phyloP scores from a whole-genome alignment of 352 stramenopile genomes.

The Phytophthora fragariae region DNA sequence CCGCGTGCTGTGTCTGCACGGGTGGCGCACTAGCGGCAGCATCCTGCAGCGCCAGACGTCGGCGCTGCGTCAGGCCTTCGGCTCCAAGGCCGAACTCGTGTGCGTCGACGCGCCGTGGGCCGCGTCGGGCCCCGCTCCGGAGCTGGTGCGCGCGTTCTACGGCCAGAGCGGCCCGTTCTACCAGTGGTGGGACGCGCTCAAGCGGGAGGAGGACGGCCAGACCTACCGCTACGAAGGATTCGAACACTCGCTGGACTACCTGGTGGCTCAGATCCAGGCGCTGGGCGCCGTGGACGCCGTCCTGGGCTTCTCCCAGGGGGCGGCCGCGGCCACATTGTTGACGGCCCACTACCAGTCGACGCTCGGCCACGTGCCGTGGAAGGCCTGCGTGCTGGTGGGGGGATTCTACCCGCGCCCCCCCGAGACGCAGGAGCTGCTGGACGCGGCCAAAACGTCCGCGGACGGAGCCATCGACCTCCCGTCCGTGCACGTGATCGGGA shows the following conservation, averaged over 20 bases:
- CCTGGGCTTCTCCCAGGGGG: constrained; percentile 81
- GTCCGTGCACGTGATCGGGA: constrained; percentile 76
- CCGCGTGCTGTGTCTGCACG: constrained; percentile 81
- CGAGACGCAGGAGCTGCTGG: constrained; percentile 63
- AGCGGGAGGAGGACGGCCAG: constrained; percentile 29
- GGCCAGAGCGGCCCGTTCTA: constrained; percentile 65
- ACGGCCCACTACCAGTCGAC: constrained; percentile 61
- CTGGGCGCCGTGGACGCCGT: constrained; percentile 67
- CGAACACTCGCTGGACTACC: constrained; percentile 68
- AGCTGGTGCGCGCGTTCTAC: constrained; percentile 72
- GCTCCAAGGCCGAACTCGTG: constrained; percentile 61
- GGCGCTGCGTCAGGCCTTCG: constrained; percentile 64
- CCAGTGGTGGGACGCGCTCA: constrained; percentile 83
- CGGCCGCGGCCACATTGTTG: constrained; percentile 62
- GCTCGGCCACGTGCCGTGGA: constrained; percentile 62
- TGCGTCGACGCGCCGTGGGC: constrained; percentile 73
- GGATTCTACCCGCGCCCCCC: constrained; percentile 62
- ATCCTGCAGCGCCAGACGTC: constrained; percentile 70
- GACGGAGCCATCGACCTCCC: constrained; percentile 58
- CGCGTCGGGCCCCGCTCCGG: constrained; percentile 61
- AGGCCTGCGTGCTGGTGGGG: constrained; percentile 65
- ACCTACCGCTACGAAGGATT: constrained; percentile 68
- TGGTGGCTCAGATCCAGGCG: constrained; percentile 56
- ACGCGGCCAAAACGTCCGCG: constrained; percentile 38
- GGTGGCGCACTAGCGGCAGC: constrained; percentile 77